Base-by-base conservation (phyloP, 2,329 filamentous ascomycete species). In the Botrytis pseudocinerea region DNA sequence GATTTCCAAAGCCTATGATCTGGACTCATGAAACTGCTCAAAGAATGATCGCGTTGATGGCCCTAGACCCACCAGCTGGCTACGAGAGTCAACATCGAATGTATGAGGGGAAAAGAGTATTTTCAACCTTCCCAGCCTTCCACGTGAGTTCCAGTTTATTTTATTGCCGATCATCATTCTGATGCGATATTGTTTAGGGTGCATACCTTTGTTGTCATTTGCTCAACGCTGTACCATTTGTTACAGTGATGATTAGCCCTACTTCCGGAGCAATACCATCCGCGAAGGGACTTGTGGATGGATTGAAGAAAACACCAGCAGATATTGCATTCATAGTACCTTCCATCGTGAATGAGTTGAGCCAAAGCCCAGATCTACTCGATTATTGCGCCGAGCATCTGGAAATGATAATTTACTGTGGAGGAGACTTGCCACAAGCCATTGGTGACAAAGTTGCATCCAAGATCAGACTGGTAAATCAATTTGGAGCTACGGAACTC, bases 391-490 rank as follows among this genome's bases (percentile, higher is more conserved):
- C 59, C 5, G 3, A 40, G 35, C 18, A 63, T 28, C 9, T 71
- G 9, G 54, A 71, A 32, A 48, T 54, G 28, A 20, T 73, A 3
- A 57, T 66, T 10, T 73, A 65, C 46, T 57, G 44, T 22, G 73
- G 69, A 42, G 73, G 73, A n/a, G 61, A 60, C 68, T 35, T 74
- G 4, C 73, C 73, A 20, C 42, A 68, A 32, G 48, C n/a, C 20
- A 28, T 48, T 1, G 73, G 69, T 9, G 62, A 72, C 32, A 38
- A 40, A 59, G 68, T 72, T 25, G 69, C 60, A 38, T 32, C 69
- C 9, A 71, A 71, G 22, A 51, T 71, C 8, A 44, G 48, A 38
- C 60, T 71, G 4, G 28, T 46, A 14, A 48, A 28, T 46, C 22
- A 48, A 16, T 64, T 46, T 46, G 69, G 69, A 20, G 59, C 69